These are phyloP conservation scores for Scheffersomyces ergatensis DNA, from an alignment of 805 yeast genomes.

Conservation along the genomic window DNA sequence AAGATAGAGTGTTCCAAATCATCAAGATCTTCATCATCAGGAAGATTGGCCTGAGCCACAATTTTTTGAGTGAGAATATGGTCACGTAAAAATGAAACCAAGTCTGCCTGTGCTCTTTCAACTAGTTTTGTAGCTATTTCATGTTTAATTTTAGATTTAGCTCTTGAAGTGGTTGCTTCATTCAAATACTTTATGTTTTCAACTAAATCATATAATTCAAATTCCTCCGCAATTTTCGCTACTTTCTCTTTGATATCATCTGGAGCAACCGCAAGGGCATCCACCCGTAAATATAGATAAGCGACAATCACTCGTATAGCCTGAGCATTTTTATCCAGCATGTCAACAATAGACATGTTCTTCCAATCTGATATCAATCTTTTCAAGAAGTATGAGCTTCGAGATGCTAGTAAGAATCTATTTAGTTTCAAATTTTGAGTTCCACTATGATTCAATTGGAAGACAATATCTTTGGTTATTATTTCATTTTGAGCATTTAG, in stretches of 20 bases:
- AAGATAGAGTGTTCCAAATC: constrained; percentile 20
- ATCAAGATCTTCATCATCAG: constrained; percentile 28
- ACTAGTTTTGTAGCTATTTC: constrained; percentile 28
- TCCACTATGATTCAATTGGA: constrained; percentile 17
- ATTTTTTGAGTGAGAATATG: constrained; percentile 19
- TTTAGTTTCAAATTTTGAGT: constrained; percentile 17
- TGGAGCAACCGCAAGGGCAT: constrained; percentile 21
- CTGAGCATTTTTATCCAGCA: constrained; percentile 15
- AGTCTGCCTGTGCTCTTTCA: constrained; percentile 32
- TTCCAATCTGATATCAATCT: constrained; percentile 21
- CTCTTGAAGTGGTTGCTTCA: constrained; percentile 16
- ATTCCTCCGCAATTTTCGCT: constrained; percentile 25
- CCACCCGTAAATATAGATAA: constrained; percentile 31
- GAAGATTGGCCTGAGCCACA: constrained; percentile 8
- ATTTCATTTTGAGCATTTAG: constrained; percentile 19
- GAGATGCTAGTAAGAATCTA: constrained; percentile 33
- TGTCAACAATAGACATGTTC: constrained; percentile 10
- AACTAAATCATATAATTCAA: constrained; percentile 34
- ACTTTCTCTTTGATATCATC: constrained; percentile 15
- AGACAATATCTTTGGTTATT: constrained; percentile 29
- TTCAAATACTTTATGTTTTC: constrained; percentile 28
- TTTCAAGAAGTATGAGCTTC: constrained; percentile 22
- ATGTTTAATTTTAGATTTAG: constrained; percentile 27
- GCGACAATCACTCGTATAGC: constrained; percentile 23
- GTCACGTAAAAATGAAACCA: constrained; percentile 24